Conservation (phyloP, 2,329 filamentous ascomycete species). For the Pseudogymnoascus sp. region DNA sequence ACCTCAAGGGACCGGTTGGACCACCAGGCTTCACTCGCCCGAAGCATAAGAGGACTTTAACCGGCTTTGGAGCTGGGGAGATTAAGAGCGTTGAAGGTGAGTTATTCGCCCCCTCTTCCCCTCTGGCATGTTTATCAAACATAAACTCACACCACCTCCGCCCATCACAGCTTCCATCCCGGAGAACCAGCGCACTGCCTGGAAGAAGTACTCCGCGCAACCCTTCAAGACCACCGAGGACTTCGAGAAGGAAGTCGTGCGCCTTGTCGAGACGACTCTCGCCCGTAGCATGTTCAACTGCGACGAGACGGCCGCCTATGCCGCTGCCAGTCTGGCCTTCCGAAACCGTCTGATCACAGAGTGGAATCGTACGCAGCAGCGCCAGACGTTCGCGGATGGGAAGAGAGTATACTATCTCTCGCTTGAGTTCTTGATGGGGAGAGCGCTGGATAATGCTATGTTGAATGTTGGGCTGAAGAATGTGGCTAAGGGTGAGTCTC, state of each 20-base stretch:
- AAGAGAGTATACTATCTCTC: constrained; percentile 97
- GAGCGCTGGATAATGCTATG: constrained; percentile 96
- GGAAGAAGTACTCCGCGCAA: constrained; percentile 52
- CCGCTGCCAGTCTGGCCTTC: constrained; percentile 83
- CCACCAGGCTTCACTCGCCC: constrained; percentile 77
- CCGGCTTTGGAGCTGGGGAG: constrained; percentile 80
- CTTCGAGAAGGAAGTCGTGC: constrained; percentile 79
- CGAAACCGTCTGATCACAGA: constrained; percentile 86
- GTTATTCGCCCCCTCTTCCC: constrained; percentile 15
- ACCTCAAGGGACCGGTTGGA: constrained; percentile 78
- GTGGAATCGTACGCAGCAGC: constrained; percentile 98
- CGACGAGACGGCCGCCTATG: constrained; percentile 87
- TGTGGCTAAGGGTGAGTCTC: constrained; percentile 59
- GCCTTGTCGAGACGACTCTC: constrained; percentile 92
- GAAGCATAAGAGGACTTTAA: constrained; percentile 96
- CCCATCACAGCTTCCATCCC: constrained; percentile 61
- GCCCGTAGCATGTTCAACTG: constrained; percentile 97
- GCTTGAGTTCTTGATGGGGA: constrained; percentile 95
- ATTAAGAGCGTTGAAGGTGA: constrained; percentile 89
- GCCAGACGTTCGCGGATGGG: constrained; percentile 79
- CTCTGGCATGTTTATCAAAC: neutral
- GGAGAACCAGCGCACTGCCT: constrained; percentile 77
- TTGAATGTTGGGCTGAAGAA: constrained; percentile 88
- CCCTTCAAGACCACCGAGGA: constrained; percentile 73
- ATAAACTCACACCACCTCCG: neutral